Evolutionary conservation across 768 basidiomycete species (phyloP).

Genomic region (Leccinum olivaceopallidum): DNA sequence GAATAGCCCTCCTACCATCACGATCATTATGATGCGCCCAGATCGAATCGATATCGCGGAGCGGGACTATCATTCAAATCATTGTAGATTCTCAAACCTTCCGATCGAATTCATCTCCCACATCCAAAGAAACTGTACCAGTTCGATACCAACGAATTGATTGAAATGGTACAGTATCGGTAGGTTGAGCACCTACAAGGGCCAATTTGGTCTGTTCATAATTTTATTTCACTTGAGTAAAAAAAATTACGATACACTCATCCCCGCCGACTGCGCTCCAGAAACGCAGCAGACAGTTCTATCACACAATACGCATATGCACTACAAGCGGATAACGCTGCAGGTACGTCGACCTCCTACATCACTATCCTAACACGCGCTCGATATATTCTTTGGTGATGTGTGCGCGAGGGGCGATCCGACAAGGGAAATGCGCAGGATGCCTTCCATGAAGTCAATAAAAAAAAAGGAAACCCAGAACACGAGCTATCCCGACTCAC

Average conservation of each 20-base stretch:
- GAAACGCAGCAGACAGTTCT: neutral
- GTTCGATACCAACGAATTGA: too few relatives aligned
- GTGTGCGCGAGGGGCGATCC: constrained; percentile 8
- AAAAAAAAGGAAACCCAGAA: neutral
- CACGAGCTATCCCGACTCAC: neutral
- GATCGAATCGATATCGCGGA: neutral
- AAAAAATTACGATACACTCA: neutral
- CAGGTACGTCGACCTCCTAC: neutral
- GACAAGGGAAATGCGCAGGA: neutral
- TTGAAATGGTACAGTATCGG: too few relatives aligned
- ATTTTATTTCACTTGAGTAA: too few relatives aligned
- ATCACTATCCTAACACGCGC: constrained; percentile 1
- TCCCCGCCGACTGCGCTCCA: neutral
- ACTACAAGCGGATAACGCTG: too few relatives aligned
- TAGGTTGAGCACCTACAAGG: too few relatives aligned
- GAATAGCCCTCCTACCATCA: too few relatives aligned
- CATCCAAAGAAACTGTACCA: too few relatives aligned
- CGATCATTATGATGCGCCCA: neutral
- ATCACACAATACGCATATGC: too few relatives aligned
- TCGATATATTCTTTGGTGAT: constrained; percentile 4
- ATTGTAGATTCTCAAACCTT: neutral
- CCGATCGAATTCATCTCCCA: neutral
- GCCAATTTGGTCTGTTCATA: too few relatives aligned
- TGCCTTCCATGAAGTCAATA: neutral
- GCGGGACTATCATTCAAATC: too few relatives aligned